phyloP scores from a whole-genome alignment of 2,329 filamentous ascomycete species.

The Epichloe elymi region DNA sequence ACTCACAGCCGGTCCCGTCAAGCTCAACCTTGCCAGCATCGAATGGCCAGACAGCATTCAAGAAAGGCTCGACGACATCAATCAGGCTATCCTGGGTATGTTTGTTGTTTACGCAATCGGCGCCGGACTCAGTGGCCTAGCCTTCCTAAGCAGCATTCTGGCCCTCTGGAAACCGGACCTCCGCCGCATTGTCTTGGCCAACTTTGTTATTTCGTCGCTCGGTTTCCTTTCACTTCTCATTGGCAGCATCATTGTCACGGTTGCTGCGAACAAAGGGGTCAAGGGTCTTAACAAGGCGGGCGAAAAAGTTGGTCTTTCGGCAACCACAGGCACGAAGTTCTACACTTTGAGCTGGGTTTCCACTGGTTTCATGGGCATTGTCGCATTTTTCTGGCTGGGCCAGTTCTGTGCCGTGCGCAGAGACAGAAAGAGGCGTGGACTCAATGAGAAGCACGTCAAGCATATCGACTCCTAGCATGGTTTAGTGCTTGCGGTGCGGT shows the following conservation, averaged over 20 bases:
- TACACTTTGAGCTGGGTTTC: conserved; percentile 33
- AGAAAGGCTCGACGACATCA: conserved; percentile 35
- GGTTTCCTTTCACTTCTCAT: conserved; percentile 25
- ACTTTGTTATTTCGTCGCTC: conserved; percentile 24
- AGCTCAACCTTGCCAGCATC: conserved; percentile 32
- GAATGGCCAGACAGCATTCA: conserved; percentile 31
- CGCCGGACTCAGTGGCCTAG: conserved; percentile 27
- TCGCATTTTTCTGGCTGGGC: conserved; percentile 27
- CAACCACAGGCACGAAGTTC: conserved; percentile 29
- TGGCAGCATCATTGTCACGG: conserved; percentile 30
- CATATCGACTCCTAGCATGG: neutral
- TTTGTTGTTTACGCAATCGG: conserved; percentile 36
- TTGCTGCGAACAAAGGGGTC: conserved; percentile 26
- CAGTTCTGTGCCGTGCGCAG: conserved; percentile 19
- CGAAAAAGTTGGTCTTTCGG: conserved; percentile 30
- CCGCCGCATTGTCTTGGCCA: conserved; percentile 18
- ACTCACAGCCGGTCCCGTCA: conserved; percentile 29
- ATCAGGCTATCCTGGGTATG: conserved; percentile 32
- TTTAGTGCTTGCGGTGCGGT: no score
- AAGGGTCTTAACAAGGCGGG: conserved; percentile 29
- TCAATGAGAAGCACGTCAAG: neutral
- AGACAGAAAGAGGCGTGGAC: conserved; percentile 8
- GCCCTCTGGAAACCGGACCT: conserved; percentile 21
- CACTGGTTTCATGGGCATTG: conserved; percentile 28
- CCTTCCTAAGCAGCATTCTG: conserved; percentile 26